A percentile compares a stretch with the other conserved stretches of the same genome.
Evolutionary conservation across 129 eudicot species (phyloP).

Genomic region (sunflower (Helianthus annuus)): DNA sequence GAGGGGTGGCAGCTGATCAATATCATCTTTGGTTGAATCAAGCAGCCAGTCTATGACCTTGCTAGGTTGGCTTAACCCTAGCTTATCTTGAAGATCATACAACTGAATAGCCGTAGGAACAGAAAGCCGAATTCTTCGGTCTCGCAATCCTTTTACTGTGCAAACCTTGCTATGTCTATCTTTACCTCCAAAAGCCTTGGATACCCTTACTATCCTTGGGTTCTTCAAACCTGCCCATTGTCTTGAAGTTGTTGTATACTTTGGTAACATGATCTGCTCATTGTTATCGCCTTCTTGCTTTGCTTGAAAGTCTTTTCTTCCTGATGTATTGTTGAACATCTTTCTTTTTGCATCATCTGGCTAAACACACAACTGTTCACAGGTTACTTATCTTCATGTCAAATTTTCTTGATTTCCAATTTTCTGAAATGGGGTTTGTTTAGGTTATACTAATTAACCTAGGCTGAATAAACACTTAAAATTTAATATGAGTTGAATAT

Average conservation of each 20-base stretch:
- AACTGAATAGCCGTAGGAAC: conserved; percentile 85
- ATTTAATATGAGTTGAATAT: conserved; percentile 14
- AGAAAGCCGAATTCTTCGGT: conserved; percentile 84
- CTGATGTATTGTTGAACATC: conserved; percentile 56
- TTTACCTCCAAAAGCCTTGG: conserved; percentile 88
- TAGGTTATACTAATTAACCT: conserved; percentile 6
- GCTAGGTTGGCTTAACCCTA: conserved; percentile 85
- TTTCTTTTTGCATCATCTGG: conserved; percentile 48
- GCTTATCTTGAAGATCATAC: conserved; percentile 85
- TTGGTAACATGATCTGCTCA: conserved; percentile 28
- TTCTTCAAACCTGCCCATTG: conserved; percentile 79
- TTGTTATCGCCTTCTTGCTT: conserved; percentile 56
- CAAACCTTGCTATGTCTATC: conserved; percentile 93
- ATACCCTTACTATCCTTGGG: conserved; percentile 87
- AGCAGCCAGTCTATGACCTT: conserved; percentile 95
- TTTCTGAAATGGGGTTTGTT: not conserved
- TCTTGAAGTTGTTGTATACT: conserved; percentile 54
- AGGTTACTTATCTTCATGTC: conserved; percentile 26
- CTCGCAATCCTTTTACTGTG: conserved; percentile 82
- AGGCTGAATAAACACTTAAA: conserved; percentile 10
- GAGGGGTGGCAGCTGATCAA: conserved; percentile 87
- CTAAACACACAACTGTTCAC: conserved; percentile 34
- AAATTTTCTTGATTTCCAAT: conserved; percentile 5
- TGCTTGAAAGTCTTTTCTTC: conserved; percentile 27
- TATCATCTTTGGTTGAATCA: conserved; percentile 71